These are phyloP conservation scores for Cutaneotrichosporon dermatis DNA, from an alignment of 1,284 basidiomycete genomes.

Conservation along the genomic window DNA sequence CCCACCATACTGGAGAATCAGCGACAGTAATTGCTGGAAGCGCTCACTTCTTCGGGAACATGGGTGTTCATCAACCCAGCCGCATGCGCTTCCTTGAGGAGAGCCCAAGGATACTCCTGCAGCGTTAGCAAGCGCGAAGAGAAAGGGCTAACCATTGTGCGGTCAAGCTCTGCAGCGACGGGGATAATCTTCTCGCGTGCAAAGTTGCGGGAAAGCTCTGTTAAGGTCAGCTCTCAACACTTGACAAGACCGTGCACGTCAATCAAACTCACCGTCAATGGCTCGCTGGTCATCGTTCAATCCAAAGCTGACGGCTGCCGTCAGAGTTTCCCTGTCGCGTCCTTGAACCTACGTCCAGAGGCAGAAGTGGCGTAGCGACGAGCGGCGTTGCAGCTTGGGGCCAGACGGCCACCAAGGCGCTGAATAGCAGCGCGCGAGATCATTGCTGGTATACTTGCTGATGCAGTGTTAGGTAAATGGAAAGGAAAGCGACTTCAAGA, in stretches of 20 bases:
- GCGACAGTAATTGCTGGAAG: background rate
- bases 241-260: background rate
- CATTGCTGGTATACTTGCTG: background rate
- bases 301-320: conserved; percentile 27
- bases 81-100: conserved; percentile 55
- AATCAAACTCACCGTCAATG: conserved; percentile 34
- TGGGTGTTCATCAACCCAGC: conserved; percentile 53
- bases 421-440: background rate
- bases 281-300: conserved; percentile 41
- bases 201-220: conserved; percentile 54
- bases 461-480: too few species aligned
- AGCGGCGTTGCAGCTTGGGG: background rate
- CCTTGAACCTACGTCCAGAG: background rate
- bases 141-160: conserved; percentile 45
- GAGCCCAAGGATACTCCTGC: conserved; percentile 54
- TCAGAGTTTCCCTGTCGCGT: background rate
- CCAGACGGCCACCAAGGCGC: background rate
- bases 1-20: conserved; percentile 51
- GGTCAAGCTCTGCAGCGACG: conserved; percentile 52
- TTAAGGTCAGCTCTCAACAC: background rate
- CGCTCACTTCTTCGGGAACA: conserved; percentile 49
- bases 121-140: background rate
- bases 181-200: conserved; percentile 54
- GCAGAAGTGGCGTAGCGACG: conserved; percentile 1
- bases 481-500: too few species aligned